Base-by-base conservation (phyloP, 441 rosid species). In the Dalechampia spathulata region DNA sequence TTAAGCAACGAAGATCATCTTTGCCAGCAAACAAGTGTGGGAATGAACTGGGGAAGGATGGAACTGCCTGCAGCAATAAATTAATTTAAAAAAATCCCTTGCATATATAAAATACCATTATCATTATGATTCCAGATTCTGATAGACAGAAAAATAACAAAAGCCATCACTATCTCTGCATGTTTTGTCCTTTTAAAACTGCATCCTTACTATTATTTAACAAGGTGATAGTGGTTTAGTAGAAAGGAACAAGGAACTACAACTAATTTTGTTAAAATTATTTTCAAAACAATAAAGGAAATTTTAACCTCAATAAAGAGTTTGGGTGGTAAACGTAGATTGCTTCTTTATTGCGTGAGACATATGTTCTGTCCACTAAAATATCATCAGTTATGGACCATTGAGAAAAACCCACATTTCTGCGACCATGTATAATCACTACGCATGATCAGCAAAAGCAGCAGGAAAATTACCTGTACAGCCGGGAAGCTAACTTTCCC, bases 401-500 rank as follows among this genome's bases (percentile, higher is more conserved):
- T 30, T 30, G 34, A 30, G 34, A 30, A 3, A 30, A 30, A 30
- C n/a, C n/a, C n/a, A n/a, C n/a, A n/a, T n/a, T n/a, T n/a, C n/a
- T n/a, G n/a, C n/a, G n/a, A n/a, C n/a, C n/a, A n/a, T n/a, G n/a
- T n/a, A n/a, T n/a, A n/a, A n/a, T n/a, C n/a, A n/a, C n/a, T n/a
- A n/a, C n/a, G n/a, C n/a, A n/a, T n/a, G n/a, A n/a, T n/a, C n/a
- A n/a, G n/a, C 32, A 41, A 57, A 28, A 61, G 50, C 22, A 49
- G 19, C 17, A 63, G 52, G 32, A 38, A 50, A 60, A 48, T 54
- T 37, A 75, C 96, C 91, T 88, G 96, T 21, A 88, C 87, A 20
- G 95, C 85, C 10, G 96, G 98, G 72, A 92, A 92, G 76, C 90
- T 72, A 67, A 84, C 76, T 81, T 92, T 92, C 46, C 90, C 98